Conservation (phyloP, 805 yeast genomes). For the Metschnikowia colocasiae region DNA sequence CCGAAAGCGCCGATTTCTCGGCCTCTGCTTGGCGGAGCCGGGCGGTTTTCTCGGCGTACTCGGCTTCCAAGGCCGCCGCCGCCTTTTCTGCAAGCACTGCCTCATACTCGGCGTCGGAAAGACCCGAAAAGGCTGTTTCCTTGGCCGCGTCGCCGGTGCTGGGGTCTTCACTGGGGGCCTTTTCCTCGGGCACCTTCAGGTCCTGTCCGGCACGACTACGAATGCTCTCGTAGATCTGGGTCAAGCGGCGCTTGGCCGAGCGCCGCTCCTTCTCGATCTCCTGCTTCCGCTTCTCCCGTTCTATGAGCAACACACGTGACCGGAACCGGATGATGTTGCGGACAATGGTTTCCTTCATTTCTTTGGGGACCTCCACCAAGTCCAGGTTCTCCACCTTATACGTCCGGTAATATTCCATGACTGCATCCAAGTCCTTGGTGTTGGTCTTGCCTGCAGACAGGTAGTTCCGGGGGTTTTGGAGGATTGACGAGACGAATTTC, state of each 20-base stretch:
- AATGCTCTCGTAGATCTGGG: slow-evolving; percentile 42
- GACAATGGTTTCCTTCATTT: slow-evolving; percentile 49
- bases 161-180: slow-evolving; percentile 9
- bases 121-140: slow-evolving; percentile 3
- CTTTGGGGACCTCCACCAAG: slow-evolving; percentile 53
- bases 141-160: slow-evolving; percentile 3
- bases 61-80: slow-evolving; percentile 22
- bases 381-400: slow-evolving; percentile 59
- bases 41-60: slow-evolving; percentile 15
- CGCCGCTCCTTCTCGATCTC: slow-evolving; percentile 47
- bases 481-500: slow-evolving; percentile 5
- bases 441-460: slow-evolving; percentile 20
- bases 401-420: slow-evolving; percentile 30
- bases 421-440: slow-evolving; percentile 35
- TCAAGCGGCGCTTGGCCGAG: slow-evolving; percentile 46
- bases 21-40: slow-evolving; percentile 17
- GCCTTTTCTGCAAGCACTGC: slow-evolving; percentile 19
- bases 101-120: slow-evolving; percentile 26
- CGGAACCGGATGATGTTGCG: slow-evolving; percentile 55
- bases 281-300: slow-evolving; percentile 47
- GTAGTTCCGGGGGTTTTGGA: slow-evolving; percentile 21
- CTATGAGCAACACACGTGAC: slow-evolving; percentile 50
- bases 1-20: slow-evolving; percentile 22
- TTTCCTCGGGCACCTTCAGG: slow-evolving; percentile 13
- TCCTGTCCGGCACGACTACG: slow-evolving; percentile 23